Conservation (phyloP, 2,329 filamentous ascomycete species). For the Colletotrichum sojae region DNA sequence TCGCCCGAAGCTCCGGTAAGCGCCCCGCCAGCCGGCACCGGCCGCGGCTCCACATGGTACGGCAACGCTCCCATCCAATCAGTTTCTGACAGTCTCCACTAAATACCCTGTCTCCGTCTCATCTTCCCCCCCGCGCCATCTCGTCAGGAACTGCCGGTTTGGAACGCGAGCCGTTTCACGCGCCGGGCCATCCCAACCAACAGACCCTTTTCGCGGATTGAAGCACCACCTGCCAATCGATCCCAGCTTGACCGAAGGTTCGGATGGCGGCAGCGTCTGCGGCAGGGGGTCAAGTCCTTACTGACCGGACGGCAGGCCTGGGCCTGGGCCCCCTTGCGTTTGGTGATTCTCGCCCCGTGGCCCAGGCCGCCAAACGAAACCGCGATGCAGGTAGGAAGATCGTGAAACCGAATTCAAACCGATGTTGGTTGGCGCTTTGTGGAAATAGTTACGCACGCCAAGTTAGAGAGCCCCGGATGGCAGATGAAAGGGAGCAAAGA, state of each 20-base stretch:
- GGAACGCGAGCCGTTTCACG: conserved; percentile 41
- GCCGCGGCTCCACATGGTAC: neutral
- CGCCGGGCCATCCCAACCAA: conserved; percentile 27
- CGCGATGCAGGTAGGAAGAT: conserved; percentile 28
- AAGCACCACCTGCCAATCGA: neutral
- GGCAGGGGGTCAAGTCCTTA: conserved; percentile 15
- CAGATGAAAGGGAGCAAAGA: conserved; percentile 5
- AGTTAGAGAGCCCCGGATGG: neutral
- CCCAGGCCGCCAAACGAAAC: conserved; percentile 23
- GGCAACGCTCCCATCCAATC: neutral
- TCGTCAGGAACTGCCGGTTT: conserved; percentile 36
- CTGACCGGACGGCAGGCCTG: neutral
- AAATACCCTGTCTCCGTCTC: conserved; percentile 23
- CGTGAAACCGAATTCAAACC: conserved; percentile 40
- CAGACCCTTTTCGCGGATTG: neutral
- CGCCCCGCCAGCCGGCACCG: neutral
- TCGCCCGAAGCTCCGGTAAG: neutral
- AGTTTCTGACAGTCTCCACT: neutral
- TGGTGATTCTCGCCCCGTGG: neutral
- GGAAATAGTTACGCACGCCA: neutral
- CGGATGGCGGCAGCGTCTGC: conserved; percentile 25
- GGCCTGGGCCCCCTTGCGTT: neutral
- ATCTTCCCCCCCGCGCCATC: conserved; percentile 39
- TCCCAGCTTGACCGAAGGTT: conserved; percentile 19
- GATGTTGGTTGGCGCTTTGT: conserved; percentile 17